A percentile compares a stretch with the other conserved stretches of the same genome.
phyloP scores from a whole-genome alignment of 768 basidiomycete genomes.

The Suillus discolor region DNA sequence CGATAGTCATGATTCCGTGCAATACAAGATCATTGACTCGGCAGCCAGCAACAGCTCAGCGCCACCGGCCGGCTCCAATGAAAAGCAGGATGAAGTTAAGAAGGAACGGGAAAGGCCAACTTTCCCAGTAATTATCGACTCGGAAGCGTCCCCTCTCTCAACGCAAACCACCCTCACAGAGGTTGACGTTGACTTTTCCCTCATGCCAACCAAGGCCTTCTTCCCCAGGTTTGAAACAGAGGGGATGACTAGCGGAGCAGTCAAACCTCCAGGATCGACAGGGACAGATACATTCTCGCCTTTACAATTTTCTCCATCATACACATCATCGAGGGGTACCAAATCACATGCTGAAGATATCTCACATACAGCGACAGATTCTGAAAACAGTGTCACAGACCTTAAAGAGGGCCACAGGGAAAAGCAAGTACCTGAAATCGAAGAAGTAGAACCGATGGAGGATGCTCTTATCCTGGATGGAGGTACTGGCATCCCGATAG shows the following conservation, averaged over 20 bases:
- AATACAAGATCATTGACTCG: not conserved
- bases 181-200: conserved; percentile 37
- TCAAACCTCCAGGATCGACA: conserved; percentile 83
- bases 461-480: conserved; percentile 81
- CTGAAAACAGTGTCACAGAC: conserved; percentile 41
- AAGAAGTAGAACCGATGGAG: conserved; percentile 47
- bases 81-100: conserved; percentile 20
- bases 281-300: conserved; percentile 31
- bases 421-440: conserved; percentile 63
- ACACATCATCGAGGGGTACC: conserved; percentile 19
- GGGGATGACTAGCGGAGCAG: conserved; percentile 83
- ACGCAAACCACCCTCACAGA: conserved; percentile 15
- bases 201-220: conserved; percentile 41
- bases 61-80: conserved; percentile 10
- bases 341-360: not conserved
- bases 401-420: conserved; percentile 59
- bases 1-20: conserved; percentile 18
- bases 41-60: conserved; percentile 16
- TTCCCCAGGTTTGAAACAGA: conserved; percentile 72
- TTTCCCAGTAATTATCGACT: conserved; percentile 5
- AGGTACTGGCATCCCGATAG: conserved; percentile 88
- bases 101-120: conserved; percentile 36
- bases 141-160: not conserved
- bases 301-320: not conserved
- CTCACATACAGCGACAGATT: not conserved